Percentiles rank a stretch among this genome's conserved stretches.
phyloP scores from a whole-genome alignment of 345 rosid species.

The Gossypium stocksii region DNA sequence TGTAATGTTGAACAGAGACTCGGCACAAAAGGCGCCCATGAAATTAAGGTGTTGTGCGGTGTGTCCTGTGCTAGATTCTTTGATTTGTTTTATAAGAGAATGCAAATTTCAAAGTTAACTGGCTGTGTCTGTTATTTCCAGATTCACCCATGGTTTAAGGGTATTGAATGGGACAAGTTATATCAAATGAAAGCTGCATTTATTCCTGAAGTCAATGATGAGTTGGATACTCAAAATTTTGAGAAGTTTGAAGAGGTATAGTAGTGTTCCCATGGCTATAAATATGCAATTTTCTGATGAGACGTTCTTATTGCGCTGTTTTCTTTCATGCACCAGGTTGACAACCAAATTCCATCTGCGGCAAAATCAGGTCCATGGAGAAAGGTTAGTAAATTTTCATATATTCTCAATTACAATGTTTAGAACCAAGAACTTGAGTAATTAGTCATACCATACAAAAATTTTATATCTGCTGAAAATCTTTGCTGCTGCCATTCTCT shows the following conservation, averaged over 20 bases:
- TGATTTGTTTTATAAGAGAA: conserved; percentile 6
- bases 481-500: not conserved
- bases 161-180: conserved; percentile 77
- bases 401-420: not conserved
- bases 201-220: conserved; percentile 94
- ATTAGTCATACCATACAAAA: not conserved
- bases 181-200: conserved; percentile 93
- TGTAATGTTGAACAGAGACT: conserved; percentile 92
- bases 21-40: conserved; percentile 85
- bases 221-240: conserved; percentile 92
- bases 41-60: conserved; percentile 76
- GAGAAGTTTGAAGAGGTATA: conserved; percentile 96
- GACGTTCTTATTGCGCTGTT: not conserved
- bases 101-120: conserved; percentile 19
- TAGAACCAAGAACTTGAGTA: not conserved
- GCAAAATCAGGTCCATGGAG: conserved; percentile 84
- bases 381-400: conserved; percentile 43
- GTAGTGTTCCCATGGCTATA: conserved; percentile 11
- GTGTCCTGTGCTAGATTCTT: conserved; percentile 39
- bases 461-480: not conserved
- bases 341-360: conserved; percentile 46
- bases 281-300: conserved; percentile 3
- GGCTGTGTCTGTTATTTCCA: conserved; percentile 32
- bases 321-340: conserved; percentile 45
- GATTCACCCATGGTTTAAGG: conserved; percentile 90